These are phyloP conservation scores for Zasmidium citrigriseum DNA, from an alignment of 2,329 filamentous ascomycete species.

Conservation along the genomic window DNA sequence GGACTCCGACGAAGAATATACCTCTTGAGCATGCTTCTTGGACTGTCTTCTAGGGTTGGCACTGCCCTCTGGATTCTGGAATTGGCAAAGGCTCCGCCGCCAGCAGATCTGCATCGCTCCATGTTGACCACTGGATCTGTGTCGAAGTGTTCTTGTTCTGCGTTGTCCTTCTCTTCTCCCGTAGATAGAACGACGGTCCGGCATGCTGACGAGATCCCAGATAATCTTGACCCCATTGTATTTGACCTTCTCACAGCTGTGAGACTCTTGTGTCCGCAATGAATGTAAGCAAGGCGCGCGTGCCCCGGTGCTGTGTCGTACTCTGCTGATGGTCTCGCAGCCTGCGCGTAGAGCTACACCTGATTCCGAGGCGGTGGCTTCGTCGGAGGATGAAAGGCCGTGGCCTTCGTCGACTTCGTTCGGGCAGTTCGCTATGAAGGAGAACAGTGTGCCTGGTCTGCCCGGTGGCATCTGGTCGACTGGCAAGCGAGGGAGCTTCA, in stretches of 20 bases:
- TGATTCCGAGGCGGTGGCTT: slow-evolving; percentile 89
- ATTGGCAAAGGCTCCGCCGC: too few species aligned
- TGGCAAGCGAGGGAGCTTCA: slow-evolving; percentile 34
- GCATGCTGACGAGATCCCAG: slow-evolving; percentile 11
- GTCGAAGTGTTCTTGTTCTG: background rate
- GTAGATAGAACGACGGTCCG: background rate
- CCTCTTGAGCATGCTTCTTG: too few species aligned
- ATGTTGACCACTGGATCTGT: background rate
- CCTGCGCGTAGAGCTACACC: slow-evolving; percentile 77
- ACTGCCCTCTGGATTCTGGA: too few species aligned
- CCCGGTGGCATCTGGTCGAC: slow-evolving; percentile 39
- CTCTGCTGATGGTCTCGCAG: slow-evolving; percentile 22
- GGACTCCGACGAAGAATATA: too few species aligned
- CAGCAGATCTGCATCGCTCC: background rate
- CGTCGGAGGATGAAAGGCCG: slow-evolving; percentile 81
- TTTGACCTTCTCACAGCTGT: slow-evolving; percentile 3
- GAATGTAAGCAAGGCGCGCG: slow-evolving; percentile 23
- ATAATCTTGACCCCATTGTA: slow-evolving; percentile 17
- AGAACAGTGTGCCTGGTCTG: slow-evolving; percentile 43
- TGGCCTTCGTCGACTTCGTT: slow-evolving; percentile 56
- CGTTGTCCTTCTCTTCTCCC: background rate
- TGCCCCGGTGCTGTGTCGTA: background rate
- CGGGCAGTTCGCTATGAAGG: slow-evolving; percentile 42
- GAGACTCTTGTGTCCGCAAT: slow-evolving; percentile 17
- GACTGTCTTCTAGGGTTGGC: too few species aligned